phyloP scores from a whole-genome alignment of 2,329 filamentous ascomycete genomes.

The Pestalotiopsis sp. region DNA sequence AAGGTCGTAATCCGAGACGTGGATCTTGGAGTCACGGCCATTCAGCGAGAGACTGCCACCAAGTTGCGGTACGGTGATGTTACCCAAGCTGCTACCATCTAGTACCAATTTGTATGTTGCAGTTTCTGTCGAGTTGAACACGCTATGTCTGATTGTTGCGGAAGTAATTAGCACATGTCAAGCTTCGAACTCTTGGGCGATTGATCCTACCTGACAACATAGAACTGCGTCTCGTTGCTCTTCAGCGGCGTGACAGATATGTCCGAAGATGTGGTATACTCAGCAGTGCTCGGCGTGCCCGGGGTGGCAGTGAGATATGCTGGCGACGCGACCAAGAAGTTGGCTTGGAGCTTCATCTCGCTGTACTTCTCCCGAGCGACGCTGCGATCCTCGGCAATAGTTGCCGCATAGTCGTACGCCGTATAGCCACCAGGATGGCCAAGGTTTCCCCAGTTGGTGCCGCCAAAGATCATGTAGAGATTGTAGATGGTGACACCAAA shows the following conservation, averaged over 20 bases:
- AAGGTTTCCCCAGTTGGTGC: slow-evolving; percentile 83
- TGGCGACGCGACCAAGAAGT: slow-evolving; percentile 74
- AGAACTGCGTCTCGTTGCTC: slow-evolving; percentile 24
- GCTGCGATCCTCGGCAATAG: slow-evolving; percentile 70
- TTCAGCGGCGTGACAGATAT: slow-evolving; percentile 43
- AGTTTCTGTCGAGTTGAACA: slow-evolving; percentile 19
- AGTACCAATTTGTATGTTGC: slow-evolving; percentile 28
- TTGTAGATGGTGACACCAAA: slow-evolving; percentile 70
- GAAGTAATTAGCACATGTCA: not conserved
- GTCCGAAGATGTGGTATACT: slow-evolving; percentile 51
- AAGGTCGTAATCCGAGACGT: slow-evolving; percentile 68
- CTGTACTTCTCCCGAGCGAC: slow-evolving; percentile 76
- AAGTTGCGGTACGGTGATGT: slow-evolving; percentile 25
- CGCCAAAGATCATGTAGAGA: slow-evolving; percentile 65
- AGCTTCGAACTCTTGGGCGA: not conserved
- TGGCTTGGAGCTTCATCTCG: slow-evolving; percentile 75
- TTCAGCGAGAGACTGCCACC: slow-evolving; percentile 22
- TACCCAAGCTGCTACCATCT: slow-evolving; percentile 23
- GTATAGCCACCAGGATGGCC: slow-evolving; percentile 69
- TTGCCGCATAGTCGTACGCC: slow-evolving; percentile 57
- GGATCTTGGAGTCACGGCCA: slow-evolving; percentile 68
- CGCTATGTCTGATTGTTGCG: slow-evolving; percentile 5
- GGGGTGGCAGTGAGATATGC: slow-evolving; percentile 66
- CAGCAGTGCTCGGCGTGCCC: slow-evolving; percentile 49
- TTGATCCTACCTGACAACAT: slow-evolving; percentile 16